Evolutionary conservation across 805 yeast species (phyloP).

Genomic region (Candida broadrunensis): DNA sequence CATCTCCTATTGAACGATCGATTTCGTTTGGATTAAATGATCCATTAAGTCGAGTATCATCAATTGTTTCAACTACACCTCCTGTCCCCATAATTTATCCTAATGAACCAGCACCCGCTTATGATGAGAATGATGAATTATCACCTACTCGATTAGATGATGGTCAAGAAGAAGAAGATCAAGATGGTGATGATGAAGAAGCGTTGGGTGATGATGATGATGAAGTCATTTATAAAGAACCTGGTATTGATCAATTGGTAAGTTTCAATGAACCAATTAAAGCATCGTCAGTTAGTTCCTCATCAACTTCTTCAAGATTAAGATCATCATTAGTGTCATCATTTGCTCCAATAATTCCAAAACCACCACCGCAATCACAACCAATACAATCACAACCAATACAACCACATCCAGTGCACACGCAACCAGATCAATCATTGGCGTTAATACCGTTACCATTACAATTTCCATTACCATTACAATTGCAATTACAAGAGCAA

Average conservation of each 20-base stretch:
- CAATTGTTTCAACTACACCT: conserved; percentile 16
- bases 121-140: conserved; percentile 13
- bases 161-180: not conserved
- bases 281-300: conserved; percentile 2
- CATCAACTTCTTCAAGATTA: conserved; percentile 22
- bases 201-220: not conserved
- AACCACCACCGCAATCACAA: not conserved
- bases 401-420: not conserved
- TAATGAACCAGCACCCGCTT: conserved; percentile 31
- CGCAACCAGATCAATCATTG: not conserved
- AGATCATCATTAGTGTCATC: conserved; percentile 29
- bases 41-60: conserved; percentile 34
- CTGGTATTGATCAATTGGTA: conserved; percentile 28
- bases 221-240: not conserved
- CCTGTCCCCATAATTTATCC: conserved; percentile 9
- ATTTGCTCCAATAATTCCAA: conserved; percentile 22
- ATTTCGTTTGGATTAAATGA: conserved; percentile 34
- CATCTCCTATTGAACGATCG: conserved; percentile 35
- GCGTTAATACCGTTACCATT: too few species aligned
- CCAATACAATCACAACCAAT: not conserved
- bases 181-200: conserved; percentile 1
- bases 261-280: conserved; percentile 4
- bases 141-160: not conserved
- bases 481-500: too few species aligned
- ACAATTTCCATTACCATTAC: too few species aligned